Evolutionary conservation across 2,329 filamentous ascomycete genomes (phyloP), one percentile per base, ranked within the genome.

Genomic region (Tolypocladium ophioglossoides): DNA sequence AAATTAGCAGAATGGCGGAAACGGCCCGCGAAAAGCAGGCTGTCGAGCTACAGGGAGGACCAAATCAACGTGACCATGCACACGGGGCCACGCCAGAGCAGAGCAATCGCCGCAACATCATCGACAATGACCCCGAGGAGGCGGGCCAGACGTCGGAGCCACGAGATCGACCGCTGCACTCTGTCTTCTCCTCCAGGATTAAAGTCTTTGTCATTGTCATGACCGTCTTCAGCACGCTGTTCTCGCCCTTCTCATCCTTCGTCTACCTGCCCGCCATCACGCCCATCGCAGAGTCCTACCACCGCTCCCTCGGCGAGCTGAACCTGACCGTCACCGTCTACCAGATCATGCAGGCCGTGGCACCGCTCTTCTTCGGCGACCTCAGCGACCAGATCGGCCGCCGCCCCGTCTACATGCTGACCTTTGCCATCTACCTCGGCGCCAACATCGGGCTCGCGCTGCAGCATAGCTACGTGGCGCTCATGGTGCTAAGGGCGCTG

Each of bases 261-360:
- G 72, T 76, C 9, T 78, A 77, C 66, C 70, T 74, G 50, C 75
- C 74, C 2, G 74, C 74, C 14, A 65, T 77, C 51, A 70, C 68
- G 35, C 67, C 68, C 27, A 66, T 78, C 7, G 70, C 72, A 14
- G 58, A 65, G 1, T 66, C 69, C n/a, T 66, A 75, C 41, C 53
- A 67, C 51, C 69, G 72, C 32, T 63, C 66, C 2, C 16, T 63
- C 22, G 53, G 52, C 14, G 46, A 64, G 24, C 70, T 75, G 60
- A 74, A 75, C 58, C 60, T 75, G 38, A 68, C 68, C 10, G 62
- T 76, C 41, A 75, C 73, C 10, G 63, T 70, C 5, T 75, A 74
- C 58, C 68, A 72, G 66, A 73, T 81, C 52, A 74, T 81, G 55
- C 78, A 80, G 68, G 78, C 73, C 27, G 59, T 82, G 4, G 72